A percentile compares a stretch with the other conserved stretches of the same genome.
phyloP scores from a whole-genome alignment of 495 filamentous ascomycete species.

The Penicillium odoratum region DNA sequence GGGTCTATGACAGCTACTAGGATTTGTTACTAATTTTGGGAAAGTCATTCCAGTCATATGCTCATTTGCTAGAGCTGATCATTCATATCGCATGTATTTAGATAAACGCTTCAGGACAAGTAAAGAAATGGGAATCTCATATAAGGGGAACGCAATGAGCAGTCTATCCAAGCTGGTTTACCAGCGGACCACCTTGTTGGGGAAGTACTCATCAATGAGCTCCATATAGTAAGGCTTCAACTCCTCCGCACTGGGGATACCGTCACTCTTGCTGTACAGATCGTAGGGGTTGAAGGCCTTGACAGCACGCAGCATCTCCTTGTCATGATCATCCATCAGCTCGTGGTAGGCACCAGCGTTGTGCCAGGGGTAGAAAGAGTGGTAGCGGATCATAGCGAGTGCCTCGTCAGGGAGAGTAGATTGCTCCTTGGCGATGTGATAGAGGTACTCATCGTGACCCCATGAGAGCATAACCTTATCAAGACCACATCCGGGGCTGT shows the following conservation, averaged over 20 bases:
- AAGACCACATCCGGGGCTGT: constrained; percentile 70
- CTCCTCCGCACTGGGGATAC: constrained; percentile 68
- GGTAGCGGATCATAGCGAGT: constrained; percentile 87
- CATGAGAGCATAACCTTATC: constrained; percentile 86
- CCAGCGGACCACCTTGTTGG: constrained; percentile 74
- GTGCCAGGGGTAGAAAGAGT: constrained; percentile 92
- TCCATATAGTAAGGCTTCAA: constrained; percentile 76
- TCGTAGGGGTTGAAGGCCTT: constrained; percentile 90
- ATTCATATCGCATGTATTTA: constrained; percentile 2
- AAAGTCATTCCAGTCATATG: too few relatives aligned
- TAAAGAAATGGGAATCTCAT: constrained; percentile 21
- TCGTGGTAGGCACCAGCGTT: constrained; percentile 71
- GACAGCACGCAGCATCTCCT: constrained; percentile 75
- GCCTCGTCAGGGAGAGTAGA: constrained; percentile 74
- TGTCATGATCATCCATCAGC: constrained; percentile 80
- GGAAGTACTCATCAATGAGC: constrained; percentile 84
- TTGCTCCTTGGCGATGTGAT: constrained; percentile 79
- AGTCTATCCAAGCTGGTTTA: constrained; percentile 36
- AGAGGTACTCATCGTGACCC: constrained; percentile 92
- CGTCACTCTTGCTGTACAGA: constrained; percentile 89
- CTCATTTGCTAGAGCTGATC: not conserved
- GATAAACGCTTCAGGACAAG: constrained; percentile 9
- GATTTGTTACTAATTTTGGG: too few relatives aligned
- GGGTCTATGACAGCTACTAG: too few relatives aligned
- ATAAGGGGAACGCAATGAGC: constrained; percentile 1